A percentile compares a stretch with the other conserved stretches of the same genome.
Conservation (phyloP, 2,329 filamentous ascomycete genomes). For the Pseudogymnoascus sp. region DNA sequence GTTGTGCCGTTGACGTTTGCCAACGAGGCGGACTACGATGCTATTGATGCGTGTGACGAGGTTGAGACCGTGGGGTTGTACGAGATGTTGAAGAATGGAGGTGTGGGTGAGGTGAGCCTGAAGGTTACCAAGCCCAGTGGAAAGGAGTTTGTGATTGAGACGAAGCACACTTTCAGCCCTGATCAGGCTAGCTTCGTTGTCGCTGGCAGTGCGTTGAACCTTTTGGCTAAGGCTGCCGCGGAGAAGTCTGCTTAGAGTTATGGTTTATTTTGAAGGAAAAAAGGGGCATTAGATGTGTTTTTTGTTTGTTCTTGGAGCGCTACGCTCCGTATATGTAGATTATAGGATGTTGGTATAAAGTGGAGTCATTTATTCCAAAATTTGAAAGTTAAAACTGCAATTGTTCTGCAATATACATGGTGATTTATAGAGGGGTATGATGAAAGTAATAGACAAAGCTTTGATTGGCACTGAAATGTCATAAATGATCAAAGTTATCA, state of each 20-base stretch:
- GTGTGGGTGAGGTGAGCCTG: conserved; percentile 67
- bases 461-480: not conserved
- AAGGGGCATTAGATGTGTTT: not conserved
- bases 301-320: not conserved
- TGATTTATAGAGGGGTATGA: too few species aligned
- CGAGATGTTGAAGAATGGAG: conserved; percentile 68
- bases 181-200: conserved; percentile 91
- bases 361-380: not conserved
- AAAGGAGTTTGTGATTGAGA: conserved; percentile 59
- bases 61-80: conserved; percentile 76
- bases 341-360: not conserved
- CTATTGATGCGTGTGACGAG: conserved; percentile 71
- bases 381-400: not conserved
- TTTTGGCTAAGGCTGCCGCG: conserved; percentile 57
- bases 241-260: conserved; percentile 2
- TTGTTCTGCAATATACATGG: not conserved
- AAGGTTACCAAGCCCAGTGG: conserved; percentile 55
- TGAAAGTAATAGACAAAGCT: not conserved
- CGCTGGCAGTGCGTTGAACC: conserved; percentile 85
- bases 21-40: conserved; percentile 80
- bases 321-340: not conserved
- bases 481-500: not conserved
- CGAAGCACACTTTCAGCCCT: conserved; percentile 79
- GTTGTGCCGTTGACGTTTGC: conserved; percentile 89
- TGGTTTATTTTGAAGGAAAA: not conserved